Evolutionary conservation across 129 eudicot genomes (phyloP), one percentile per base, ranked within the genome.

Genomic region (Tanacetum coccineum): DNA sequence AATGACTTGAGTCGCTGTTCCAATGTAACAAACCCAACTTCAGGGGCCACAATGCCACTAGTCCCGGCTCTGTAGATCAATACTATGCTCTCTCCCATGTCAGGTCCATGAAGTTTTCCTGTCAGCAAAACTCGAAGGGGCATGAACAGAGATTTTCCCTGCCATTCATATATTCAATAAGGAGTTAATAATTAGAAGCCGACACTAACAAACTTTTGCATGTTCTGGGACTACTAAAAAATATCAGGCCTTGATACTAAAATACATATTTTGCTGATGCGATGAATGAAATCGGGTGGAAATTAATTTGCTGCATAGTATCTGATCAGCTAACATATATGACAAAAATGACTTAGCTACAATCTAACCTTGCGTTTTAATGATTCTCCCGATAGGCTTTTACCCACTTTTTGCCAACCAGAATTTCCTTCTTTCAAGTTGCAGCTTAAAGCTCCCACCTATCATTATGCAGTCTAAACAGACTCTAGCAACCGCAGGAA

Each of bases 31-130:
- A 91, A 88, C 53, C 81, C 95, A 40, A 74, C 58, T 42, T 83
- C 64, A 51, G 90, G 83, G 64, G 83, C 68, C 66, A 87, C 81
- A 62, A 79, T 66, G 20, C 76, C 86, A 39, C 77, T 60, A 6
- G 67, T 73, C 68, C 88, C 96, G 7, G 85, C 96, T 75, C 68
- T 78, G 63, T 80, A 74, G 12, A 91, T 69, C 54, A 91, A 70
- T 47, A 83, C 74, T 40, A 88, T 68, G 74, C 82, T 74, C 45
- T 70, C 70, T 42, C 87, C 98, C 81, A 88, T 85, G 13, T 87
- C 98, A 25, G 98, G 98, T 18, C 98, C 98, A 39, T 91, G 98
- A 49, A 91, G 96, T 82, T 85, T 87, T 68, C 98, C 98, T 11
- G 98, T 91, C 55, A 91, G 79, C 83, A 88, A 60, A 71, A 91